Conservation (phyloP, 495 filamentous ascomycete species). For the Glutinoglossum americanum region DNA sequence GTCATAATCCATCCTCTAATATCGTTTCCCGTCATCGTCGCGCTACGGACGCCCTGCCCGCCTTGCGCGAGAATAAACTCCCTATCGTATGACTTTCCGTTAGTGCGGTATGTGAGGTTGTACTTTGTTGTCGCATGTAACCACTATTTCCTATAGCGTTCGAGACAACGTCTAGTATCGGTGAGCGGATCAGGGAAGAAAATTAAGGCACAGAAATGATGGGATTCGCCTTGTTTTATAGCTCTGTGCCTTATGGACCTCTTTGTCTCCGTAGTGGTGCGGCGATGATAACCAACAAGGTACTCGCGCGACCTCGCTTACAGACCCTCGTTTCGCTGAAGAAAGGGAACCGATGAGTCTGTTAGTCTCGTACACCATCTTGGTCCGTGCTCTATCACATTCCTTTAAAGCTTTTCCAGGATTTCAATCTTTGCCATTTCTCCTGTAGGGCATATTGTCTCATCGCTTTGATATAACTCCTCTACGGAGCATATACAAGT, state of each 20-base stretch:
- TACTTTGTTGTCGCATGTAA: neutral
- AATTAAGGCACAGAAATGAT: neutral
- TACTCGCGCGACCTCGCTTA: neutral
- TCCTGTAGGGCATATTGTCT: neutral
- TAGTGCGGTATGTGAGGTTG: neutral
- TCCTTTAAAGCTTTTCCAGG: too few relatives aligned
- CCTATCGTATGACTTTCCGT: neutral
- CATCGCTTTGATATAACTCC: neutral
- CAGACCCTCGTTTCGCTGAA: too few relatives aligned
- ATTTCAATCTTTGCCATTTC: too few relatives aligned
- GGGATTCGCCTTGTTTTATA: neutral
- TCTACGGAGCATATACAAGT: neutral
- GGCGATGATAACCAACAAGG: neutral
- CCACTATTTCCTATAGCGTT: too few relatives aligned
- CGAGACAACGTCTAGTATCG: too few relatives aligned
- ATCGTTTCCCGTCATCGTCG: slow-evolving; percentile 48
- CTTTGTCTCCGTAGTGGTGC: too few relatives aligned
- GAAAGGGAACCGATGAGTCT: too few relatives aligned
- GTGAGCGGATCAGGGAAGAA: neutral
- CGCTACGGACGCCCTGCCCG: neutral
- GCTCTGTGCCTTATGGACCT: neutral
- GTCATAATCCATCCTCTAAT: slow-evolving; percentile 87
- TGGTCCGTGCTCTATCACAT: too few relatives aligned
- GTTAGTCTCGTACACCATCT: too few relatives aligned
- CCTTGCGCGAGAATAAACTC: neutral